Base-by-base conservation (phyloP, 1,284 basidiomycete genomes). In the Trametes versicolor region DNA sequence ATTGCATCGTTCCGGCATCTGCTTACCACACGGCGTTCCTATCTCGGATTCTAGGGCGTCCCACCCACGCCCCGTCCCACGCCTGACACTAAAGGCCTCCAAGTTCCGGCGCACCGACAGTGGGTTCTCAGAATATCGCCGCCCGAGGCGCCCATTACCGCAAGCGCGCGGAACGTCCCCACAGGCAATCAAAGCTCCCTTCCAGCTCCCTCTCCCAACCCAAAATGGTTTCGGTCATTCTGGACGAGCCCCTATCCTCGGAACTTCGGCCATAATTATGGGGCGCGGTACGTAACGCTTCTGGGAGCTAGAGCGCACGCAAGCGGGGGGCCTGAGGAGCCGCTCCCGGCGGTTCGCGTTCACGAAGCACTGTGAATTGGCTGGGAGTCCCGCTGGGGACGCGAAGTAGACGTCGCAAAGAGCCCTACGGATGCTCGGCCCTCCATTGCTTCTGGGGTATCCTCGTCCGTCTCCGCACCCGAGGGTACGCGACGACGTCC, bases 361-460 rank as follows among this genome's bases (percentile, higher is more conserved):
- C 41, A 17, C 45, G 23, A 25, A 48, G 45, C 45, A 19, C 21
- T 45, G 43, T 2, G 43, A 2, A 25, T 21, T 17, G 45, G 7
- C 10, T 9, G 25, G 21, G 45, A 4, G 21, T 21, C 21, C 23
- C 21, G 4, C 45, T 9, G 21, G 45, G 21, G 10, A 48, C 21
- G 12, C 8, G 43, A 47, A 47, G 43, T 7, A 21, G 23, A n/a
- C 8, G n/a, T 21, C 19, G n/a, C 12, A 8, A 6, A 2, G 15
- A n/a, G 17, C 17, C 41, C 41, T 17, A 7, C 41, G 41, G 41
- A 43, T 43, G 17, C 17, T 43, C 41, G 41, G 41, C 8, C 41
- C 41, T 43, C 15, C 41, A n/a, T n/a, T 43, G 41, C 45, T 48
- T 48, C 45, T 48, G 45, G 45, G 21, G 45, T 48, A 15, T 43